Percentiles rank a stretch among this genome's conserved stretches.
These are phyloP conservation scores for Phytophthora foliorum DNA, from an alignment of 352 stramenopile genomes.

Conservation along the genomic window DNA sequence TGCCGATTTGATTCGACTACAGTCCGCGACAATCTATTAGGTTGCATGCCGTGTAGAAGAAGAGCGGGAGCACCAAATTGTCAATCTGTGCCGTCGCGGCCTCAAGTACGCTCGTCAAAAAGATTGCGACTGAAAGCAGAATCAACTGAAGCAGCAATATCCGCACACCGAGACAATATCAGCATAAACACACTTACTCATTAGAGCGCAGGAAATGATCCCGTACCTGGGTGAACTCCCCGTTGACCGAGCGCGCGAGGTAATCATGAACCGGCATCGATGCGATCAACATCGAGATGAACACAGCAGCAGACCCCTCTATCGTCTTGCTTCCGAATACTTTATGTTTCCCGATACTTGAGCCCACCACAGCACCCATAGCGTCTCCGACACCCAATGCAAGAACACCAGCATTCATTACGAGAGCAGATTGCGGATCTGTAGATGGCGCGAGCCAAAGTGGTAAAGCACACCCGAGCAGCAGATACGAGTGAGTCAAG, in stretches of 20 bases:
- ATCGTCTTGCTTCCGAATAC: slow-evolving; percentile 75
- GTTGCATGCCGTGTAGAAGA: slow-evolving; percentile 66
- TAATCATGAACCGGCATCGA: slow-evolving; percentile 67
- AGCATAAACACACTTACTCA: slow-evolving; percentile 13
- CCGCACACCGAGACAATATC: not conserved
- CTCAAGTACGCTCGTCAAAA: slow-evolving; percentile 76
- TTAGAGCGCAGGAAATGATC: not conserved
- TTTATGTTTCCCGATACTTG: slow-evolving; percentile 52
- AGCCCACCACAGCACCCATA: slow-evolving; percentile 78
- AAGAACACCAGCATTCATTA: slow-evolving; percentile 75
- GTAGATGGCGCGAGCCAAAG: slow-evolving; percentile 62
- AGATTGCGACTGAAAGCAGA: slow-evolving; percentile 35
- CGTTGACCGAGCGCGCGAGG: slow-evolving; percentile 26
- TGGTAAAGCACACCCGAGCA: slow-evolving; percentile 79
- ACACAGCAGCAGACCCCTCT: slow-evolving; percentile 68
- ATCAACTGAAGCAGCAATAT: slow-evolving; percentile 29
- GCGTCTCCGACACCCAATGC: slow-evolving; percentile 79
- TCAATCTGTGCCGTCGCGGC: slow-evolving; percentile 83
- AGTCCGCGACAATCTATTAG: slow-evolving; percentile 52
- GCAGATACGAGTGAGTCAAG: slow-evolving; percentile 82
- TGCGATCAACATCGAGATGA: slow-evolving; percentile 63
- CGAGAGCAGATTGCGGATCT: slow-evolving; percentile 24
- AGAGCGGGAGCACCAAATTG: slow-evolving; percentile 85
- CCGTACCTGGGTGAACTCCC: slow-evolving; percentile 49
- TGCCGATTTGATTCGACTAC: slow-evolving; percentile 3